A percentile compares a stretch with the other conserved stretches of the same genome.
Conservation (phyloP, 2,329 filamentous ascomycete species). For the Aureobasidium uvarum region DNA sequence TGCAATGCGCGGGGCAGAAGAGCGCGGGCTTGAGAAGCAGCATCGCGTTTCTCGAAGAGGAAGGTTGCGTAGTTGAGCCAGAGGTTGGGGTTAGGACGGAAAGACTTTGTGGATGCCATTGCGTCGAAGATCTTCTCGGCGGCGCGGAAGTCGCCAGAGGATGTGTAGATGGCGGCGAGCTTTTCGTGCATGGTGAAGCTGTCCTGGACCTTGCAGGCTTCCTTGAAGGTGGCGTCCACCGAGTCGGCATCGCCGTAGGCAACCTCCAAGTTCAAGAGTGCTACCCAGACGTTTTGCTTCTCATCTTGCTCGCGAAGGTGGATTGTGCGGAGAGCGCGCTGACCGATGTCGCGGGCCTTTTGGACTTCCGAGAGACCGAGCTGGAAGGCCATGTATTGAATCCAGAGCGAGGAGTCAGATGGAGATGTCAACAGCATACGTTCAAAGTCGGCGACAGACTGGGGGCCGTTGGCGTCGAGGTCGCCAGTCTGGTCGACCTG, state of each 20-base stretch:
- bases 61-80: conserved; percentile 97
- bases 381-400: conserved; percentile 98
- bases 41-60: conserved; percentile 70
- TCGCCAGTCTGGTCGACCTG: conserved; percentile 90
- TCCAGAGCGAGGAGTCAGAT: conserved; percentile 91
- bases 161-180: conserved; percentile 91
- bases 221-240: conserved; percentile 82
- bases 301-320: conserved; percentile 86
- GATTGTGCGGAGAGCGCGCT: conserved; percentile 88
- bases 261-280: conserved; percentile 89
- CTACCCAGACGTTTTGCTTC: conserved; percentile 94
- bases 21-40: conserved; percentile 70
- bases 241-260: conserved; percentile 75
- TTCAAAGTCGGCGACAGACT: conserved; percentile 89
- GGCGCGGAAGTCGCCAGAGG: conserved; percentile 80
- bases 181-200: conserved; percentile 84
- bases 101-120: conserved; percentile 79
- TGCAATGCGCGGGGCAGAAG: conserved; percentile 82
- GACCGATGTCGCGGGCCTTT: conserved; percentile 83
- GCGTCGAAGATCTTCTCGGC: conserved; percentile 84
- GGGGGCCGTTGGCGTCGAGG: conserved; percentile 82
- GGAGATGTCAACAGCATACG: conserved; percentile 87
- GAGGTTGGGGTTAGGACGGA: conserved; percentile 72
- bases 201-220: conserved; percentile 92
- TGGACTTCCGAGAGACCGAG: conserved; percentile 85